These are phyloP conservation scores for Hanseniaspora hatyaiensis DNA, from an alignment of 805 yeast genomes.

Conservation along the genomic window DNA sequence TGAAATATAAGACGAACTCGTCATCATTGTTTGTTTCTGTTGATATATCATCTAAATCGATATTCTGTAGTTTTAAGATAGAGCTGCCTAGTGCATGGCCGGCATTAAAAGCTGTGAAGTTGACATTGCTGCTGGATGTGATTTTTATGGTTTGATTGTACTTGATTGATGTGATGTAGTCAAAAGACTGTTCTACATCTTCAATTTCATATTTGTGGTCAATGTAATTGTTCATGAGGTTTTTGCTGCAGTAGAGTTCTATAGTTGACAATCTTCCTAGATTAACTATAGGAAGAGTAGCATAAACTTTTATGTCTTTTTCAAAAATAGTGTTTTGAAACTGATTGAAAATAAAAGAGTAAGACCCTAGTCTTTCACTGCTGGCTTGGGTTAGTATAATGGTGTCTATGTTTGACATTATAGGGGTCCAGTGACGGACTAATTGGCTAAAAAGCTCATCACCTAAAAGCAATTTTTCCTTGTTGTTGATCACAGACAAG, in stretches of 20 bases:
- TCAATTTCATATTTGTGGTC: conserved; percentile 48
- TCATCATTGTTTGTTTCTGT: conserved; percentile 31
- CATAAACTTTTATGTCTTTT: conserved; percentile 59
- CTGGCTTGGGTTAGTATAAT: conserved; percentile 83
- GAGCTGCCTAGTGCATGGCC: conserved; percentile 94
- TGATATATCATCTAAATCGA: not conserved
- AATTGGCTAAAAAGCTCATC: conserved; percentile 29
- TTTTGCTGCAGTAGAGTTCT: conserved; percentile 65
- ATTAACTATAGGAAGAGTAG: conserved; percentile 82
- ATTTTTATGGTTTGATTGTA: conserved; percentile 64
- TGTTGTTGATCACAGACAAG: not conserved
- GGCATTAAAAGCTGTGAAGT: conserved; percentile 72
- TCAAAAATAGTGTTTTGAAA: conserved; percentile 25
- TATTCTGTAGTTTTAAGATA: conserved; percentile 32
- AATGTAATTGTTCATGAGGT: conserved; percentile 61
- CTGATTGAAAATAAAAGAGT: conserved; percentile 42
- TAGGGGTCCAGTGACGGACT: conserved; percentile 31
- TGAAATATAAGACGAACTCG: conserved; percentile 70
- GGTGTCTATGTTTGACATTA: conserved; percentile 45
- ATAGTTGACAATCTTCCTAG: conserved; percentile 75
- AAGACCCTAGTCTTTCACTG: conserved; percentile 68
- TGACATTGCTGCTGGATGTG: conserved; percentile 41
- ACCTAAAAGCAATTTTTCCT: not conserved
- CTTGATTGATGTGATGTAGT: conserved; percentile 55
- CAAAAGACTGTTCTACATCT: conserved; percentile 74